Evolutionary conservation across 1,284 basidiomycete species (phyloP), one percentile per base, ranked within the genome.

Genomic region (Ustilago crameri): DNA sequence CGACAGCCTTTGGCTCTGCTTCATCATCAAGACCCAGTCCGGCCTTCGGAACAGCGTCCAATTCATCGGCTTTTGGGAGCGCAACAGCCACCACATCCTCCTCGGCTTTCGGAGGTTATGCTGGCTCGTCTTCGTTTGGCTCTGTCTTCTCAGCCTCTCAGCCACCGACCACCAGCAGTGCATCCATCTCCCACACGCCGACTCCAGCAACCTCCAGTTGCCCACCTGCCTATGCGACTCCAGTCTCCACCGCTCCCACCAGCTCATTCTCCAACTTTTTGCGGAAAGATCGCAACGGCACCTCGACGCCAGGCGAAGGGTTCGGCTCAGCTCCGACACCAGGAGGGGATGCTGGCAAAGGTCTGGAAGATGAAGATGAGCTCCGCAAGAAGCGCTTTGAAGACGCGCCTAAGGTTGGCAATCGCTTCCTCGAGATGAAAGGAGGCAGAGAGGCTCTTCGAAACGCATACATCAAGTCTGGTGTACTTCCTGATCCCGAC

Each of bases 401-500:
- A 35, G 69, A 71, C 30, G 65, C 58, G 9, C 62, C 61, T 45
- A 72, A 75, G 20, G 56, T 63, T n/a, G 73, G 73, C 52, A 72
- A 75, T 38, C 63, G 73, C 43, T 75, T 66, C 30, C 61, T 75
- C 34, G 60, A 75, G 55, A 66, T 75, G 63, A 75, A 73, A 30
- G 60, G 60, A 1, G 60, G 64, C 34, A 48, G 70, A 20, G 70
- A 73, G 26, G 65, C 64, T 9, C 61, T 95, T 79, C 87, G 91
- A 46, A 89, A 89, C 74, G 87, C 84, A 37, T 92, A 91, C n/a
- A 93, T 95, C 60, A 86, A 88, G 3, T 88, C 90, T 30, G 93
- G 93, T 5, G 89, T 91, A 76, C 93, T 96, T 87, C 91, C 92
- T 58, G 92, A 93, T 74, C 93, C 93, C 0, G 82, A 86, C 27